Conservation (phyloP, 1,284 basidiomycete species). For the Macrocystidia cucumis region DNA sequence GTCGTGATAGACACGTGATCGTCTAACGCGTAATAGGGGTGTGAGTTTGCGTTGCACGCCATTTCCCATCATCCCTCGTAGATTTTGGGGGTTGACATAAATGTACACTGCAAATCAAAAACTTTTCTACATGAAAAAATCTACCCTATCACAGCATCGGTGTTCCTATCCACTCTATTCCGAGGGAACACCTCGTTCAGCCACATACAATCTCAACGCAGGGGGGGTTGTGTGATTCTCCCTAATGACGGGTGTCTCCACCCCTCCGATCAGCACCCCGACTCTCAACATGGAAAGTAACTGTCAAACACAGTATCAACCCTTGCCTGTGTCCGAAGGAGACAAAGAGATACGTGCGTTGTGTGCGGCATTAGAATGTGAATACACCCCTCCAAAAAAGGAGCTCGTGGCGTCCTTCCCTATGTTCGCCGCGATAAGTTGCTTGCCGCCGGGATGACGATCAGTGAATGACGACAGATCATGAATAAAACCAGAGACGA, state of each 20-base stretch:
- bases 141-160: too few species aligned
- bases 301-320: constrained; percentile 20
- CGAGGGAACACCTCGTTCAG: too few species aligned
- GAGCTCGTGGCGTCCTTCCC: constrained; percentile 81
- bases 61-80: too few species aligned
- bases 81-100: too few species aligned
- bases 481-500: constrained; percentile 84
- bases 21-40: too few species aligned
- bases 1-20: too few species aligned
- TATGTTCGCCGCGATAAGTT: constrained; percentile 51
- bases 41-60: too few species aligned
- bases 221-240: too few species aligned
- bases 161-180: too few species aligned
- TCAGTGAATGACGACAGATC: constrained; percentile 73
- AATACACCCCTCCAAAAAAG: constrained; percentile 81
- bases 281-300: constrained; percentile 80
- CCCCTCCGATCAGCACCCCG: constrained; percentile 69
- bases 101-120: too few species aligned
- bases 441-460: constrained; percentile 77
- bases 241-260: constrained; percentile 52
- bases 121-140: too few species aligned
- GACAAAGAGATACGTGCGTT: constrained; percentile 42
- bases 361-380: constrained; percentile 81
- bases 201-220: too few species aligned
- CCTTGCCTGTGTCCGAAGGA: constrained; percentile 1